Percentiles rank a stretch among this genome's conserved stretches.
Conservation (phyloP, 192 early-diverging fungal genomes). For the Podila epigama region DNA sequence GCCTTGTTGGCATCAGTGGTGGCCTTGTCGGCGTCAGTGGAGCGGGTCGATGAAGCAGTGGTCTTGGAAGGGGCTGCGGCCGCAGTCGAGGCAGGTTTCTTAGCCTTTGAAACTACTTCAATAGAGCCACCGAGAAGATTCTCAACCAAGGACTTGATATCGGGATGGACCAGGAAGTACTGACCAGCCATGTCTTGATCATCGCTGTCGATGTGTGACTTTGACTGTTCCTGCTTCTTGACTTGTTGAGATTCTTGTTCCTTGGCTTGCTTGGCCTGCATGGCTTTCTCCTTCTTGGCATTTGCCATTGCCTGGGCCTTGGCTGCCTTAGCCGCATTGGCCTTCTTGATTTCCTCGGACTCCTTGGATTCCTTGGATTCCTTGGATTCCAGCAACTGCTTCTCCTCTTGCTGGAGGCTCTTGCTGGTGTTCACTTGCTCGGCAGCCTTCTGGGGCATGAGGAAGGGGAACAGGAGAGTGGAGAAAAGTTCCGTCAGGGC, state of each 20-base stretch:
- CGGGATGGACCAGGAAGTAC: slow-evolving; percentile 36
- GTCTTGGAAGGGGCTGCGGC: not conserved
- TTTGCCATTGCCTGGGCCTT: slow-evolving; percentile 6
- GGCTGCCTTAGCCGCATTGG: not conserved
- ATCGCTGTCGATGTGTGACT: not conserved
- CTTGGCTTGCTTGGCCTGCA: slow-evolving; percentile 8
- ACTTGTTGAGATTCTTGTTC: not conserved
- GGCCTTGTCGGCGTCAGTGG: too few species aligned
- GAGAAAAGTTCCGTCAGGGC: slow-evolving; percentile 15
- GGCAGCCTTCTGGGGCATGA: slow-evolving; percentile 30
- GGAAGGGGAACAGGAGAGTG: slow-evolving; percentile 39
- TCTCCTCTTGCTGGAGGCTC: slow-evolving; percentile 22
- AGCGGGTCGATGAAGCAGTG: not conserved
- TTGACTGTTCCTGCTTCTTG: slow-evolving; percentile 3
- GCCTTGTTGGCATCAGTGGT: not conserved
- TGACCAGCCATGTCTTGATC: slow-evolving; percentile 22
- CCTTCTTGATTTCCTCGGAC: slow-evolving; percentile 8
- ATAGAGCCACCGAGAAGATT: slow-evolving; percentile 25
- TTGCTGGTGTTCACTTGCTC: slow-evolving; percentile 27
- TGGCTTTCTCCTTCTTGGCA: not conserved
- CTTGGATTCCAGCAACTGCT: slow-evolving; percentile 1
- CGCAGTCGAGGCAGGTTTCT: not conserved
- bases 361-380: too few species aligned
- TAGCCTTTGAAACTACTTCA: not conserved
- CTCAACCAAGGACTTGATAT: slow-evolving; percentile 40